phyloP scores from a whole-genome alignment of 2,329 filamentous ascomycete species.

The Paecilomyces sp. region DNA sequence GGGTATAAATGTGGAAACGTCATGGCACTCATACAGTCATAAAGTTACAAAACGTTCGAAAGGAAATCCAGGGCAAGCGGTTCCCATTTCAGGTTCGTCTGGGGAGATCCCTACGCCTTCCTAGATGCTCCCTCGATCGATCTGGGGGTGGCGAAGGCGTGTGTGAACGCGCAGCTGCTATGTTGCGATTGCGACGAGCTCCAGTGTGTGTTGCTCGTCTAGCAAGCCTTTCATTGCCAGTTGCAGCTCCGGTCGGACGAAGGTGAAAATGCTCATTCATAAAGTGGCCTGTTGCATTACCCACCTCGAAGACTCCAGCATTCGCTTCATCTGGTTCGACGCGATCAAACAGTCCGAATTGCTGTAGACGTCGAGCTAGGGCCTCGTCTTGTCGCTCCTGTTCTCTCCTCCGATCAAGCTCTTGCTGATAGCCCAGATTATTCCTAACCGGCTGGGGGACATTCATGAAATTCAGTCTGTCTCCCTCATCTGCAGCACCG shows the following conservation, averaged over 20 bases:
- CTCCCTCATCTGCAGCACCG: conserved; percentile 44
- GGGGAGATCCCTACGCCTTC: not conserved
- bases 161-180: not conserved
- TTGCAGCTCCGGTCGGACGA: not conserved
- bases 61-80: not conserved
- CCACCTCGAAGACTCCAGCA: not conserved
- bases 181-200: not conserved
- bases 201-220: not conserved
- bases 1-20: not conserved
- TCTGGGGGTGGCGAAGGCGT: not conserved
- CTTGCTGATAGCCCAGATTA: conserved; percentile 39
- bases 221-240: not conserved
- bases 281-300: conserved; percentile 1
- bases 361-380: conserved; percentile 46
- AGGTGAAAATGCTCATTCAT: not conserved
- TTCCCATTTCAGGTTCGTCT: not conserved
- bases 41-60: not conserved
- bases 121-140: not conserved
- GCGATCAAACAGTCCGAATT: conserved; percentile 1
- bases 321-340: not conserved
- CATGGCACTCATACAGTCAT: not conserved
- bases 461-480: conserved; percentile 47
- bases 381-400: conserved; percentile 46
- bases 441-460: conserved; percentile 27
- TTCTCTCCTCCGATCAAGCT: conserved; percentile 38